These are phyloP conservation scores for Pythium utonaiense DNA, from an alignment of 352 stramenopile species.

Conservation along the genomic window DNA sequence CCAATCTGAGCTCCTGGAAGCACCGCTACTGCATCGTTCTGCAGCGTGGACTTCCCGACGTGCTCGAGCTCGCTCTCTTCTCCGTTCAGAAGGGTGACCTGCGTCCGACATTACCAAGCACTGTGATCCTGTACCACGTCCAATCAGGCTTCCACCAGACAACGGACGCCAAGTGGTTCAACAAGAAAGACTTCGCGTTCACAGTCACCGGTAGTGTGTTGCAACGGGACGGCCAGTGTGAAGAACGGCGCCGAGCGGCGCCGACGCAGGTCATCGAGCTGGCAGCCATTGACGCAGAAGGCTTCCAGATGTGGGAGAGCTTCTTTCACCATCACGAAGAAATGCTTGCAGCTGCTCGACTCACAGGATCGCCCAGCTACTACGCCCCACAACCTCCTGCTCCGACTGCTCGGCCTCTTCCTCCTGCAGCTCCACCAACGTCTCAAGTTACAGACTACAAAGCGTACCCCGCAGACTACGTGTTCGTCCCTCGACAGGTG, in stretches of 20 bases:
- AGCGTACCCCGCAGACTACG: conserved; percentile 9
- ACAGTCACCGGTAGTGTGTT: conserved; percentile 33
- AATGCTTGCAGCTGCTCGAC: conserved; percentile 2
- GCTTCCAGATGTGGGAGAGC: conserved; percentile 49
- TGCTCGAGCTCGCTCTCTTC: conserved; percentile 76
- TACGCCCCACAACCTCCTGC: neutral
- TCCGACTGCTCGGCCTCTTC: neutral
- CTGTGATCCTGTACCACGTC: conserved; percentile 62
- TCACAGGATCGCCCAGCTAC: neutral
- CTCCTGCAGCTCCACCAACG: neutral
- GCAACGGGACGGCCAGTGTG: conserved; percentile 19
- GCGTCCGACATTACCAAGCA: conserved; percentile 49
- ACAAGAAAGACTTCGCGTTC: conserved; percentile 62
- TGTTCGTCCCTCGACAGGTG: neutral
- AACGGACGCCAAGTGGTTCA: conserved; percentile 69
- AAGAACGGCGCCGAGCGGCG: conserved; percentile 34
- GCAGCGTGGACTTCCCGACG: conserved; percentile 45
- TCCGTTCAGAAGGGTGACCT: conserved; percentile 38
- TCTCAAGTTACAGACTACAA: neutral
- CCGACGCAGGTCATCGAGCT: conserved; percentile 46
- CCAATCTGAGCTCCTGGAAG: conserved; percentile 31
- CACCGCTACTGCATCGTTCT: conserved; percentile 65
- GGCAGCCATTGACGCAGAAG: conserved; percentile 41
- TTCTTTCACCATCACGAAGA: conserved; percentile 64
- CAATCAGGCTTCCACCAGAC: conserved; percentile 36